Evolutionary conservation across 2,329 filamentous ascomycete genomes (phyloP), one percentile per base, ranked within the genome.

Genomic region (Lasiodiplodia sp.): DNA sequence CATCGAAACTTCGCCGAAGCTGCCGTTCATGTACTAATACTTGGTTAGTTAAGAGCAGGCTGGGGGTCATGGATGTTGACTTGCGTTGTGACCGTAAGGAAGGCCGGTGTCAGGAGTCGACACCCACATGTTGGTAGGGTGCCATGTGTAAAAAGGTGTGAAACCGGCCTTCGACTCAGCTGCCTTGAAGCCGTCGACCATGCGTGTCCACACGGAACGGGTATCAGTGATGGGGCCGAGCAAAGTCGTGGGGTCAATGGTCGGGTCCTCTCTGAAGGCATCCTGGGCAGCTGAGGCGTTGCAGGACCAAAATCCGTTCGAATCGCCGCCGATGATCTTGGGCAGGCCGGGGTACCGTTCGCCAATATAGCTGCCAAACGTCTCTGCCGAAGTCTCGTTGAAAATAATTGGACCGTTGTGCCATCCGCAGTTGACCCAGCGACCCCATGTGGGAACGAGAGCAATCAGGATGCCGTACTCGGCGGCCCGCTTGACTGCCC

Each of bases 381-480:
- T 28, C 10, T 66, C 52, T 1, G 63, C 51, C 3, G 51, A 55
- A 4, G 4, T 31, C 37, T 56, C 49, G 63, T 56, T 31, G 63
- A 66, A 66, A 21, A 66, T 16, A 14, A 66, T 34, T n/a, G 34
- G 31, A 3, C 63, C 49, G 23, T 47, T 47, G 47, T 65, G 44
- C 51, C 63, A 66, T 8, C 34, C 63, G 25, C 49, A 40, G 23
- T 56, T 66, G 23, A 66, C 63, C 34, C 37, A 66, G 5, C 63
- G 63, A 23, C 63, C 51, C 51, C 63, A 66, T 37, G 51, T 56
- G 12, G 63, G 63, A 6, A 66, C 63, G 23, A 66, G 40, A 6
- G 34, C 51, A 23, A 66, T 49, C 21, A 66, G 52, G 63, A 66
- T 66, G 28, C 51, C 51, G 51, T 66, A 34, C 37, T 56, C 21